Base-by-base conservation (phyloP, 805 yeast genomes). In the Ogataea angusta region DNA sequence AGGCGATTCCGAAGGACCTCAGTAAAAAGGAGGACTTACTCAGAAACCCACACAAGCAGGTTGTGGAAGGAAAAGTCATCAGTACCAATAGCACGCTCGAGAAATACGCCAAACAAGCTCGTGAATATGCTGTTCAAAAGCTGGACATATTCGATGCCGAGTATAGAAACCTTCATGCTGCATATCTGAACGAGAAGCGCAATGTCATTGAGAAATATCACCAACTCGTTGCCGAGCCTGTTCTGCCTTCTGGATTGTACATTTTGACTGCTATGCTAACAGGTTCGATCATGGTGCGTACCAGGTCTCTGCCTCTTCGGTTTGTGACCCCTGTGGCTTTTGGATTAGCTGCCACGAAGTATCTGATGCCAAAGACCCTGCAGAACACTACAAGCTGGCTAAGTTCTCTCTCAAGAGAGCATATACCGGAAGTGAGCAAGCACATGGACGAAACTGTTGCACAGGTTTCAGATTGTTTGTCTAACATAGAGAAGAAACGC, bases 31-130 rank as follows among this genome's bases (percentile, higher is more conserved):
- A 72, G 49, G 58, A 68, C 0, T 45, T 44, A 5, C 40, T 40
- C 39, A 44, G 56, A 16, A 69, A 63, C 40, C 42, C 40, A 42
- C 63, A 66, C 38, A 66, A 68, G 32, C 54, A 67, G 2, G 64
- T 70, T 33, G 61, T 75, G 24, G 63, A 74, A 15, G 83, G 83
- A 5, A 77, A 77, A 74, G 68, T 70, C n/a, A 67, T 78, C 42
- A 63, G 78, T 42, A 58, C 78, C 10, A 60, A 73, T 10, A 74
- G 78, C 28, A 57, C 60, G 36, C 62, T 77, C 40, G 80, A 78
- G 46, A 52, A 61, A 10, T 68, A 66, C 42, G 49, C 72, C 35
- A 67, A 69, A 43, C 44, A 59, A 13, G 54, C 67, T 10, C 64
- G 84, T 49, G 48, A 59, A 22, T 66, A 51, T 43, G 42, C 71